These are phyloP conservation scores for Cladosporium sp. DNA, from an alignment of 2,329 filamentous ascomycete genomes.

Conservation along the genomic window DNA sequence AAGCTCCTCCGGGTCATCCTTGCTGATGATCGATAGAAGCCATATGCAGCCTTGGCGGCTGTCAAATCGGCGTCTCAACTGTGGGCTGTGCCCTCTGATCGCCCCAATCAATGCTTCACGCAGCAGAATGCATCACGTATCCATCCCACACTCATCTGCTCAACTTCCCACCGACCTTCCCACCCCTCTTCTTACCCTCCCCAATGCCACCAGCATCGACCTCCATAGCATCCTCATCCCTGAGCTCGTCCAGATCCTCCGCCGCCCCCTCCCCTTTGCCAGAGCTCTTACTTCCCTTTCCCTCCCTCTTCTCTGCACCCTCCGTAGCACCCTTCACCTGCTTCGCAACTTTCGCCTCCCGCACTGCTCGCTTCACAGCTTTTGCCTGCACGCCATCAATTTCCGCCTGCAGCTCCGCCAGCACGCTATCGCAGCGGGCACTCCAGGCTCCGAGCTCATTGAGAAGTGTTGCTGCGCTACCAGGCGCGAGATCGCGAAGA, in stretches of 20 bases:
- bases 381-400: conserved; percentile 57
- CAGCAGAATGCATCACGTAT: background rate
- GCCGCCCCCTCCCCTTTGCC: conserved; percentile 4
- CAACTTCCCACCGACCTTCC: conserved; percentile 8
- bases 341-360: conserved; percentile 36
- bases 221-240: conserved; percentile 30
- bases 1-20: too few species aligned
- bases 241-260: conserved; percentile 14
- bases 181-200: conserved; percentile 12
- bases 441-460: conserved; percentile 67
- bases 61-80: too few species aligned
- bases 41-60: too few species aligned
- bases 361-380: conserved; percentile 36
- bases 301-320: conserved; percentile 15
- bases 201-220: conserved; percentile 19
- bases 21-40: too few species aligned
- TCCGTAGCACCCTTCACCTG: conserved; percentile 32
- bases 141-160: background rate
- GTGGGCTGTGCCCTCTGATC: too few species aligned
- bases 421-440: conserved; percentile 65
- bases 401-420: conserved; percentile 69
- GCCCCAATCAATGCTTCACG: too few species aligned
- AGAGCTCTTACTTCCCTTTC: conserved; percentile 12
- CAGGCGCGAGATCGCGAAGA: conserved; percentile 75
- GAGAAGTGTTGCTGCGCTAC: conserved; percentile 63